phyloP scores from a whole-genome alignment of 441 rosid genomes.

The Erodium texanum region DNA sequence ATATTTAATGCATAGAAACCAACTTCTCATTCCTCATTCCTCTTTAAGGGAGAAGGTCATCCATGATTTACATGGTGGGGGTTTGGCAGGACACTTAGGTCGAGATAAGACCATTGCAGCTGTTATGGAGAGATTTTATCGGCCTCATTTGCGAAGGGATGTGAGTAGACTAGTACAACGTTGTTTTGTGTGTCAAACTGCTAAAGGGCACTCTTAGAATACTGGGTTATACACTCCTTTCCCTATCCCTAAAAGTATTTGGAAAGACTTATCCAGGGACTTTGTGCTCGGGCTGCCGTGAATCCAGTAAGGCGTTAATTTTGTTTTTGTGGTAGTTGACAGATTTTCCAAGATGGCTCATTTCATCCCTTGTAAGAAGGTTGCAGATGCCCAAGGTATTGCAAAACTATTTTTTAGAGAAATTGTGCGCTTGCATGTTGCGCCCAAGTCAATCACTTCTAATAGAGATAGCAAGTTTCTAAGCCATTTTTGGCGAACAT shows the following conservation, averaged over 20 bases:
- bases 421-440: too few relatives aligned
- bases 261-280: background rate
- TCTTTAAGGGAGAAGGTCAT: background rate
- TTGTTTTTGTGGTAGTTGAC: background rate
- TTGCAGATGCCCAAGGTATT: background rate
- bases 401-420: too few relatives aligned
- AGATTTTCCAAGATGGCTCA: background rate
- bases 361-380: background rate
- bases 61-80: conserved; percentile 1
- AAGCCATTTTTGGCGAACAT: too few relatives aligned
- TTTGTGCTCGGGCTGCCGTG: background rate
- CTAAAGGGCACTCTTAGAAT: too few relatives aligned
- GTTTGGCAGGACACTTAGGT: conserved; percentile 5
- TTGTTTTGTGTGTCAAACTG: too few relatives aligned
- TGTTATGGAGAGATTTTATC: conserved; percentile 1
- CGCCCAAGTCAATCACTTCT: too few relatives aligned
- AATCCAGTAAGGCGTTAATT: background rate
- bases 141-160: background rate
- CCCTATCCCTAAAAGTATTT: too few relatives aligned
- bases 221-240: too few relatives aligned
- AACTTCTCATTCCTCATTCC: background rate
- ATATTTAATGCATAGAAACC: background rate
- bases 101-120: conserved; percentile 2
- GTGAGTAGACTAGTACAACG: background rate
- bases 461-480: too few relatives aligned